Evolutionary conservation across 495 filamentous ascomycete species (phyloP).

Genomic region (Tuber melanosporum): DNA sequence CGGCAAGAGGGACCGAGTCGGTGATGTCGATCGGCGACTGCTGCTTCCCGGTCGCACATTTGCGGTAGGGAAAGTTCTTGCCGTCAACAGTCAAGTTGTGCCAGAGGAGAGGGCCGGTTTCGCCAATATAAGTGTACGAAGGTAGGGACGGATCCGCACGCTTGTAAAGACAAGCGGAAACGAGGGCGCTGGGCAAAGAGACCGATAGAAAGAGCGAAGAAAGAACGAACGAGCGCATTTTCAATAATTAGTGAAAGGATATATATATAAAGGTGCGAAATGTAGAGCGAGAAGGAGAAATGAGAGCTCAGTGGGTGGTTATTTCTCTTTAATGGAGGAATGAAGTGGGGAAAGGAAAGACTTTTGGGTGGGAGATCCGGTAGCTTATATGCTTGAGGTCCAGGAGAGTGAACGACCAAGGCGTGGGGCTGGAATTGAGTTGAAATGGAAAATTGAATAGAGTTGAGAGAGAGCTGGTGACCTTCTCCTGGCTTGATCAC

Average conservation of each 20-base stretch:
- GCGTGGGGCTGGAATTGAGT: not conserved
- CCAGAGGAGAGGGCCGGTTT: conserved; percentile 56
- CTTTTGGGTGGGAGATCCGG: not conserved
- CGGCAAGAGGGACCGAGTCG: conserved; percentile 42
- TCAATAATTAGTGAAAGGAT: not conserved
- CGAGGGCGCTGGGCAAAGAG: conserved; percentile 19
- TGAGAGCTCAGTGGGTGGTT: not conserved
- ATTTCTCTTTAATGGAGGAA: not conserved
- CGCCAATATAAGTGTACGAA: conserved; percentile 51
- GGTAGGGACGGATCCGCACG: conserved; percentile 36
- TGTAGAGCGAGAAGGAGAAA: not conserved
- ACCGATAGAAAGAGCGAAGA: conserved; percentile 18
- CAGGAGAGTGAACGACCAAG: not conserved
- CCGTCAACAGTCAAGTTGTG: conserved; percentile 48
- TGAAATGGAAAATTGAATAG: not conserved
- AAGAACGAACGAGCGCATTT: conserved; percentile 20
- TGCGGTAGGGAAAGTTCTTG: conserved; percentile 9
- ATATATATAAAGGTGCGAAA: not conserved
- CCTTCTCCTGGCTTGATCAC: not conserved
- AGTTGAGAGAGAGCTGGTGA: not conserved
- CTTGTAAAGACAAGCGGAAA: conserved; percentile 36
- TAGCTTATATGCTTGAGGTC: not conserved
- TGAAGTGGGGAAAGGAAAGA: not conserved
- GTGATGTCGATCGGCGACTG: conserved; percentile 61
- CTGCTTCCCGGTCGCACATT: conserved; percentile 51